Base-by-base conservation (phyloP, 306 rosid genomes). In the Dryas octopetala region DNA sequence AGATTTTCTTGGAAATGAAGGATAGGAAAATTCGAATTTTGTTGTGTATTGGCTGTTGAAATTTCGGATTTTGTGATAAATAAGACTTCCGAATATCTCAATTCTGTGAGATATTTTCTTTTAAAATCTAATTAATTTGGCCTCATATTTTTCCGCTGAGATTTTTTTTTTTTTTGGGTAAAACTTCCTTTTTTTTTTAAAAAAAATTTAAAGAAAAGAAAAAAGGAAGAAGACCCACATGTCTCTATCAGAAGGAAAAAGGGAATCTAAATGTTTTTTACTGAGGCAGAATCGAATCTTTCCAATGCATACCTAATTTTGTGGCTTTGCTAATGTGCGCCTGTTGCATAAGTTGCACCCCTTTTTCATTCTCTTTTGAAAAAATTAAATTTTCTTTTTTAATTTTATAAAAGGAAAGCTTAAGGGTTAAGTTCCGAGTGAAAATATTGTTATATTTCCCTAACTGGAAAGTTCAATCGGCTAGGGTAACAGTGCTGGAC, bases 211-310 rank as follows among this genome's bases (percentile, higher is more conserved):
- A 0, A 0, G 4, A 6, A 11, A 32, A 32, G 14, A 60, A 50
- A n/a, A 8, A 10, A 15, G 15, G 49, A 12, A n/a, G 12, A 70
- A 43, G 55, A 70, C 16, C 72, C 46, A 62, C 19, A 5, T 57
- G 83, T 73, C 79, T 19, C 26, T 79, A 26, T 79, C 55, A 2
- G 55, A 46, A 23, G 9, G 9, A 19, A 45, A 49, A 55, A 23
- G 48, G 58, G 79, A 50, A 58, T 49, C 57, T 64, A 16, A 16
- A 15, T 52, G 71, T 74, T 16, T 28, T 69, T 50, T 23, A 16
- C 63, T 23, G 9, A 40, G 19, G 61, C 14, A 69, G 7, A 54
- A 54, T 71, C 32, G 43, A 55, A 55, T 41, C 43, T 62, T 78
- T 43, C 62, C 61, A 1, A n/a, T 3, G 57, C 9, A 48, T 40